These are phyloP conservation scores for Pisolithus marmoratus DNA, from an alignment of 768 basidiomycete species.

Conservation along the genomic window DNA sequence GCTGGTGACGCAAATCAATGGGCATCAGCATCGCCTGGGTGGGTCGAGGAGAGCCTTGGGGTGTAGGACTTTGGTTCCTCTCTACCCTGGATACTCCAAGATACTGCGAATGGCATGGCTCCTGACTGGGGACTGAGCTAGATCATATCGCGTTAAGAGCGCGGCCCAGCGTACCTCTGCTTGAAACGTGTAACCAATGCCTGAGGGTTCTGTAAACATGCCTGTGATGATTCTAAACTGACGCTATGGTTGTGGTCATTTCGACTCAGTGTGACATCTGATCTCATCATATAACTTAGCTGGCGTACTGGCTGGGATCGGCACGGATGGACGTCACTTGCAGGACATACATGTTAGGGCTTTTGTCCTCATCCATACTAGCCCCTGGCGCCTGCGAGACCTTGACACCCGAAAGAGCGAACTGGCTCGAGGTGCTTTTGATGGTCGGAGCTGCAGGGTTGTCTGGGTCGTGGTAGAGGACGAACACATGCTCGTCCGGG, in stretches of 20 bases:
- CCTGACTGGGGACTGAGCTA: conserved; percentile 26
- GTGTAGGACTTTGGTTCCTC: not conserved
- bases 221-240: conserved; percentile 24
- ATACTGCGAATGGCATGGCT: conserved; percentile 51
- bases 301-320: conserved; percentile 31
- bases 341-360: conserved; percentile 71
- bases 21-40: too few species aligned
- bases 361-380: conserved; percentile 47
- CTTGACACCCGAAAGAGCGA: conserved; percentile 55
- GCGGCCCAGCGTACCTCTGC: conserved; percentile 42
- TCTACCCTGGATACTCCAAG: conserved; percentile 43
- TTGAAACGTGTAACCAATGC: conserved; percentile 58
- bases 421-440: conserved; percentile 43
- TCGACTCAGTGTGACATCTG: not conserved
- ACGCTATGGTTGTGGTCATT: conserved; percentile 4
- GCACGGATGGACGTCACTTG: conserved; percentile 52
- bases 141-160: conserved; percentile 1
- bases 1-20: too few species aligned
- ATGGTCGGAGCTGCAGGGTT: conserved; percentile 36
- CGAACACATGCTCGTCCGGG: conserved; percentile 63
- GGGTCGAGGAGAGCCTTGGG: too few species aligned
- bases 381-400: conserved; percentile 72
- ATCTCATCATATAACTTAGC: not conserved
- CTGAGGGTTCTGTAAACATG: conserved; percentile 36
- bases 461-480: conserved; percentile 63